phyloP scores from a whole-genome alignment of 2,329 filamentous ascomycete species.

The Arthrobotrys musiformis region DNA sequence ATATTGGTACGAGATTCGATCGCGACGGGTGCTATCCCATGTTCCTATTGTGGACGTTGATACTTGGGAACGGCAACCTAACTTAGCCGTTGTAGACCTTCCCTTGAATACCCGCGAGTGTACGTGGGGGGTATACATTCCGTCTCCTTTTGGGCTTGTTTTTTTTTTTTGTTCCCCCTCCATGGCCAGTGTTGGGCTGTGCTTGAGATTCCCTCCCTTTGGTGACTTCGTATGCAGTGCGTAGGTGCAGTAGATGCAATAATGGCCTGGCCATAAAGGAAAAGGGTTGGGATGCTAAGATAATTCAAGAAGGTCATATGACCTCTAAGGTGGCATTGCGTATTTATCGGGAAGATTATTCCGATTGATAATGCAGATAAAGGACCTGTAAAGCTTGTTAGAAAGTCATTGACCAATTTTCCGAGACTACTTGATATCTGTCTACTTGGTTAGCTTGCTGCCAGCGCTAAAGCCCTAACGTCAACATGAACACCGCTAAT shows the following conservation, averaged over 20 bases:
- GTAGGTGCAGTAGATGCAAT: neutral
- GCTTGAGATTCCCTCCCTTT: neutral
- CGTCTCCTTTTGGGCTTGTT: constrained; percentile 22
- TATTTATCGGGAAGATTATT: neutral
- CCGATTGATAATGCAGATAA: constrained; percentile 19
- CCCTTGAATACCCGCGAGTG: constrained; percentile 35
- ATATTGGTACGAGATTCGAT: neutral
- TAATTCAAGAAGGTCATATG: constrained; percentile 37
- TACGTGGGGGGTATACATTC: constrained; percentile 13
- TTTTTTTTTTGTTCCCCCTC: neutral
- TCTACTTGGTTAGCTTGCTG: neutral
- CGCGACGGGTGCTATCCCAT: constrained; percentile 19
- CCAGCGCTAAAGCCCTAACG: neutral
- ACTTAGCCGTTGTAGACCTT: constrained; percentile 4
- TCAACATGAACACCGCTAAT: too few relatives aligned
- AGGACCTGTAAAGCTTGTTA: neutral
- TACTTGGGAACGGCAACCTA: constrained; percentile 41
- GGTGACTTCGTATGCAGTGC: neutral
- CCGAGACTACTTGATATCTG: neutral
- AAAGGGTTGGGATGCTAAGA: neutral
- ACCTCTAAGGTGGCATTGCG: constrained; percentile 9
- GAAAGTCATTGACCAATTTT: constrained; percentile 8
- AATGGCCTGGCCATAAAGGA: neutral
- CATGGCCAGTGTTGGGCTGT: neutral
- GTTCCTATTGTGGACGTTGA: constrained; percentile 31